These are phyloP conservation scores for Hericium coralloides DNA, from an alignment of 768 basidiomycete species.

Conservation along the genomic window DNA sequence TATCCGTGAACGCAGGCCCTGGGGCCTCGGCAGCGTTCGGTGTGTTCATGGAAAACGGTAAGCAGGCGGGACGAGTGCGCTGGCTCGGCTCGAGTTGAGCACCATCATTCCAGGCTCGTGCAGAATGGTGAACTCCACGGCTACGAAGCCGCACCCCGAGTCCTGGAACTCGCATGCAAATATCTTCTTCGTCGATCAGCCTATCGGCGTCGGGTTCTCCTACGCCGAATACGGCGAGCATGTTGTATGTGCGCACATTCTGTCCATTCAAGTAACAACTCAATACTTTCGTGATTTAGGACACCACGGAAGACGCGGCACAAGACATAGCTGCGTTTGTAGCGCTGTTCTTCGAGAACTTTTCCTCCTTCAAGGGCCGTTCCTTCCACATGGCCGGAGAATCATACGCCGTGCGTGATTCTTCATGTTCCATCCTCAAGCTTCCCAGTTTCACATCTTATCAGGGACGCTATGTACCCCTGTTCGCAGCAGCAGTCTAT, in stretches of 20 bases:
- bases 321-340: conserved; percentile 66
- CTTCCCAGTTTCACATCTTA: background rate
- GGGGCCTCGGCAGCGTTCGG: conserved; percentile 22
- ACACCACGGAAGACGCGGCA: conserved; percentile 59
- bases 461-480: conserved; percentile 44
- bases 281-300: conserved; percentile 22
- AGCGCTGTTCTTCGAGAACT: conserved; percentile 66
- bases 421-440: background rate
- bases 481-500: conserved; percentile 38
- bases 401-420: conserved; percentile 40
- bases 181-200: conserved; percentile 39
- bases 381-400: conserved; percentile 34
- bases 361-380: conserved; percentile 60
- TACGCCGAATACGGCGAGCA: conserved; percentile 50
- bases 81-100: background rate
- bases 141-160: conserved; percentile 41
- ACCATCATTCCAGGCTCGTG: conserved; percentile 48
- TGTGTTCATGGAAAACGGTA: conserved; percentile 43
- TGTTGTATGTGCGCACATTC: conserved; percentile 30
- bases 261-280: background rate
- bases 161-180: conserved; percentile 65
- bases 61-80: conserved; percentile 34
- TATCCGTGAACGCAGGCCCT: conserved; percentile 8
- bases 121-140: conserved; percentile 42
- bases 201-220: conserved; percentile 28